A percentile compares a stretch with the other conserved stretches of the same genome.
Evolutionary conservation across 2,329 filamentous ascomycete species (phyloP).

Genomic region (Pseudogymnoascus sp.): DNA sequence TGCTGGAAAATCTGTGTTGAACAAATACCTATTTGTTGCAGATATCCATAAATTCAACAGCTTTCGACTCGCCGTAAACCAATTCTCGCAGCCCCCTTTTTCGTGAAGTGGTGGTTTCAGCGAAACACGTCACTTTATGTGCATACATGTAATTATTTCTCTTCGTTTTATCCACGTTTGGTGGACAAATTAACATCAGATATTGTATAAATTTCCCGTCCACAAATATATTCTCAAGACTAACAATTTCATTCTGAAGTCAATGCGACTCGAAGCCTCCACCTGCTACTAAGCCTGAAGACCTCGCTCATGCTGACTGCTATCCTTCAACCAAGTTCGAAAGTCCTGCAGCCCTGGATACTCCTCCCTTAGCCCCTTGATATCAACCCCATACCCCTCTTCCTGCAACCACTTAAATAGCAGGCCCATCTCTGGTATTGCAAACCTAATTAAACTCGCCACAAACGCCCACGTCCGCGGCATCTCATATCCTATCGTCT

Average conservation of each 20-base stretch:
- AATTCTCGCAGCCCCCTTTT: background rate
- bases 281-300: background rate
- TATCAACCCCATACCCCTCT: conserved; percentile 26
- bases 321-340: conserved; percentile 36
- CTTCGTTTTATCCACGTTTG: too few relatives aligned
- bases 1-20: background rate
- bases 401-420: conserved; percentile 28
- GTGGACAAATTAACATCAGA: background rate
- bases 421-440: conserved; percentile 22
- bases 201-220: background rate
- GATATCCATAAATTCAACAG: background rate
- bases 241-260: background rate
- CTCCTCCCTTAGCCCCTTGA: conserved; percentile 31
- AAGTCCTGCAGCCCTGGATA: conserved; percentile 37
- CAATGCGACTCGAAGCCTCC: background rate
- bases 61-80: background rate
- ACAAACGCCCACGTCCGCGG: conserved; percentile 24
- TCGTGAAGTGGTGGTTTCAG: too few relatives aligned
- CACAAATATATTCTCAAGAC: background rate
- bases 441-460: conserved; percentile 19
- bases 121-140: too few relatives aligned
- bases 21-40: background rate
- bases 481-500: conserved; percentile 24
- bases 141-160: too few relatives aligned
- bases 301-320: conserved; percentile 16